A percentile compares a stretch with the other conserved stretches of the same genome.
These are phyloP conservation scores for Micractinium sp. DNA, from an alignment of 139 green algal species.

Conservation along the genomic window DNA sequence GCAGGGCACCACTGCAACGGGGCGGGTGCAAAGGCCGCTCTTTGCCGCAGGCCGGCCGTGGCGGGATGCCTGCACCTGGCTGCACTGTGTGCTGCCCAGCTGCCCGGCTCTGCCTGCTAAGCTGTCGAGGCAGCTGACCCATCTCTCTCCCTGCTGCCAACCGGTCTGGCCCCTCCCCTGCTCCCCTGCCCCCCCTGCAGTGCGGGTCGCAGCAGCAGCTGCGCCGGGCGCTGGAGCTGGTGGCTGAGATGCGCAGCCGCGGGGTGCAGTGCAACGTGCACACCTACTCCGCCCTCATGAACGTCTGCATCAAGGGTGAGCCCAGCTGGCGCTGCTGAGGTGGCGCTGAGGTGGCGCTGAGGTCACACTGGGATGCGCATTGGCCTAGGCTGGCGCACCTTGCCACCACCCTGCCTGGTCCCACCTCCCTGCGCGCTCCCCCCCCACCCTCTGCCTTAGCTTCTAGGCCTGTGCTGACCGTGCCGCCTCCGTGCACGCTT, in stretches of 20 bases:
- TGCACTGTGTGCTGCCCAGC: not conserved
- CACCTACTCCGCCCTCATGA: constrained; percentile 79
- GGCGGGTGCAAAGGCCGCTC: too few relatives aligned
- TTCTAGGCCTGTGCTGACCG: not conserved
- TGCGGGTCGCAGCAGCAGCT: constrained; percentile 64
- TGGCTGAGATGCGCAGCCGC: constrained; percentile 66
- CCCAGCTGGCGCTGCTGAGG: not conserved
- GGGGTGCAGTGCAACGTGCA: constrained; percentile 75
- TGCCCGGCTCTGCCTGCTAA: not conserved
- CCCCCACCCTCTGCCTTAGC: not conserved
- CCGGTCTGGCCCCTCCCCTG: not conserved
- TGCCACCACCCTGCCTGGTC: not conserved
- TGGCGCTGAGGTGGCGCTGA: not conserved
- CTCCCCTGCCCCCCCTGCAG: constrained; percentile 33
- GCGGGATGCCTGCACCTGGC: not conserved
- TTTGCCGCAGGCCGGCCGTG: not conserved
- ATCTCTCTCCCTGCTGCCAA: not conserved
- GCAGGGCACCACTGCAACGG: too few relatives aligned
- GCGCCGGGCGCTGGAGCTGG: constrained; percentile 62
- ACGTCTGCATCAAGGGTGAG: constrained; percentile 67
- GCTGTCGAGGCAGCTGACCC: not conserved
- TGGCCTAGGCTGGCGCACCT: not conserved
- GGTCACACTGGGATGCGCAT: not conserved
- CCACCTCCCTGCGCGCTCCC: not conserved
- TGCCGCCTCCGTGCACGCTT: not conserved